phyloP scores from a whole-genome alignment of 2,329 filamentous ascomycete species.

The Beauveria sp. region DNA sequence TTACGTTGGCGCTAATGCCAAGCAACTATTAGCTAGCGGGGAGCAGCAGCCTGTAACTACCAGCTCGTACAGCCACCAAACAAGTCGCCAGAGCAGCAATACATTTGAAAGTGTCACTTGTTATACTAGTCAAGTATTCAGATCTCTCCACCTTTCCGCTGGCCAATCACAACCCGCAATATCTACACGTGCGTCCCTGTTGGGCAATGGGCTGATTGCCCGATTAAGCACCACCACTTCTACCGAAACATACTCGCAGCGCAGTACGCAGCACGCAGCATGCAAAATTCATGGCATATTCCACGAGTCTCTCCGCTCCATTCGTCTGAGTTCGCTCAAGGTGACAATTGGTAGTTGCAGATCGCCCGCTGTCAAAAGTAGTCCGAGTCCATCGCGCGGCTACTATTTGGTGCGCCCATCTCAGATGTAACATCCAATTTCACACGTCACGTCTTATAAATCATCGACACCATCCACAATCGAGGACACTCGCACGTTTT shows the following conservation, averaged over 20 bases:
- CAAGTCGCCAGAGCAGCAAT: not conserved
- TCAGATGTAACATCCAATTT: too few relatives aligned
- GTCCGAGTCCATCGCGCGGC: not conserved
- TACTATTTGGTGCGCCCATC: not conserved
- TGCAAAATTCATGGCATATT: too few relatives aligned
- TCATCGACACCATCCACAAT: not conserved
- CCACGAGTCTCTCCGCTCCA: too few relatives aligned
- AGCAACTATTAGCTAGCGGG: not conserved
- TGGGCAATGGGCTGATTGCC: not conserved
- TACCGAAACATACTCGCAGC: not conserved
- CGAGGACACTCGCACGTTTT: not conserved
- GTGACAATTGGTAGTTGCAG: not conserved
- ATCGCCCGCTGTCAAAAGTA: not conserved
- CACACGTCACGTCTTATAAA: not conserved
- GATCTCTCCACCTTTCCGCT: not conserved
- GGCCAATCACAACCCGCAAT: not conserved
- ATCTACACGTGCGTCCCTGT: conserved; percentile 7
- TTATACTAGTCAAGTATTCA: not conserved
- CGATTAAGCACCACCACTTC: not conserved
- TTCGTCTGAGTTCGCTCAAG: too few relatives aligned
- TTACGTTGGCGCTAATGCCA: conserved; percentile 3
- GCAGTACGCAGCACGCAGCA: too few relatives aligned
- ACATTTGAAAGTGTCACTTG: too few relatives aligned
- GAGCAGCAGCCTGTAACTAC: not conserved
- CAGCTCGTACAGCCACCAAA: not conserved